These are phyloP conservation scores for Otatea glauca DNA, from an alignment of 176 grass and related monocot genomes.

Conservation along the genomic window DNA sequence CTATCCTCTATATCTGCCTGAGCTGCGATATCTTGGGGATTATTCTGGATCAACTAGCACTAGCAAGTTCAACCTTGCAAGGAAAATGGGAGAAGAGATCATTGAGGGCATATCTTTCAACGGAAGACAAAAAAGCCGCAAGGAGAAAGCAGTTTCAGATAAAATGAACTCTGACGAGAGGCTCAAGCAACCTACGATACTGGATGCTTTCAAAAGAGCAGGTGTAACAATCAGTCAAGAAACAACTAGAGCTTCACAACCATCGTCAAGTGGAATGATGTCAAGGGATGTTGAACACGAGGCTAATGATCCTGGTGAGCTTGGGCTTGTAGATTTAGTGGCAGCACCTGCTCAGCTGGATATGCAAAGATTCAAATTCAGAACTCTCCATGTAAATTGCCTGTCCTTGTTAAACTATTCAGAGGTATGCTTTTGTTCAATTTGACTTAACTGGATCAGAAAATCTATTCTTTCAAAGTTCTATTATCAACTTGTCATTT, in stretches of 20 bases:
- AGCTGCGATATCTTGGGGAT: conserved; percentile 60
- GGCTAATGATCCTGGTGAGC: conserved; percentile 47
- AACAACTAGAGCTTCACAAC: conserved; percentile 55
- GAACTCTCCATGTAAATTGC: conserved; percentile 68
- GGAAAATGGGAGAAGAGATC: conserved; percentile 48
- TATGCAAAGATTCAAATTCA: conserved; percentile 87
- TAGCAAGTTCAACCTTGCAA: conserved; percentile 58
- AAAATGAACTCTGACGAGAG: conserved; percentile 59
- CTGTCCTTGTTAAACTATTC: conserved; percentile 76
- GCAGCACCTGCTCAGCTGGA: conserved; percentile 65
- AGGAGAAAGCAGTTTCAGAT: conserved; percentile 51
- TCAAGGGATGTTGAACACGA: conserved; percentile 53
- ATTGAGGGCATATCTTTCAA: conserved; percentile 44
- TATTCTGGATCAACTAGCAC: conserved; percentile 55
- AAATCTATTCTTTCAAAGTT: conserved; percentile 14
- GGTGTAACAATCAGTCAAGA: conserved; percentile 71
- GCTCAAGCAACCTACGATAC: conserved; percentile 72
- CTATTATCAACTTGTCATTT: conserved; percentile 25
- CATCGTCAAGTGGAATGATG: conserved; percentile 46
- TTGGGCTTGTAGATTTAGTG: conserved; percentile 74
- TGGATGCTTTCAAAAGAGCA: conserved; percentile 80
- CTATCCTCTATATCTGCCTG: conserved; percentile 69
- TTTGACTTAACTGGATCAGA: conserved; percentile 7
- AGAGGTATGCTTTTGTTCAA: conserved; percentile 56
- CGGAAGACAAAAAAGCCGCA: conserved; percentile 68